A percentile compares a stretch with the other conserved stretches of the same genome.
Conservation (phyloP, 2,329 filamentous ascomycete genomes). For the Neospermospora avenae region DNA sequence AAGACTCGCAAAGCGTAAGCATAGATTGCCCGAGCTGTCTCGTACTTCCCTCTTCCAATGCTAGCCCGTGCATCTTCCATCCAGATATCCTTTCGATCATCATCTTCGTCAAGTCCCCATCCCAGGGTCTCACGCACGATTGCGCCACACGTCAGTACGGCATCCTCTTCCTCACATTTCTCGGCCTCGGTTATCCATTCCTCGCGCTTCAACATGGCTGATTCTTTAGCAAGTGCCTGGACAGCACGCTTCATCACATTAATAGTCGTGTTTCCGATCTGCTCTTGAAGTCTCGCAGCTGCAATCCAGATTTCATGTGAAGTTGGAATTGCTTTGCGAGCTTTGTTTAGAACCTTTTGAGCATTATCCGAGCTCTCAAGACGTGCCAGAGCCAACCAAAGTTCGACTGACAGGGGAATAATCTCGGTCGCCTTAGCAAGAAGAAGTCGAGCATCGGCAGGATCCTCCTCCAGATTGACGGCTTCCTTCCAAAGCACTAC, state of each 20-base stretch:
- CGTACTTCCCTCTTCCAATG: slow-evolving; percentile 77
- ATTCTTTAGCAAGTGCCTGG: slow-evolving; percentile 82
- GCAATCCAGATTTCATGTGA: slow-evolving; percentile 97
- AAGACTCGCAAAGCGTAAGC: slow-evolving; percentile 89
- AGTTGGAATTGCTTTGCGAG: slow-evolving; percentile 87
- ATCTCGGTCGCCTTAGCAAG: slow-evolving; percentile 94
- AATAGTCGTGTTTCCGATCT: slow-evolving; percentile 75
- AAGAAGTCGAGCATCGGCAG: slow-evolving; percentile 80
- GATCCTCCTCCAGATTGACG: slow-evolving; percentile 90
- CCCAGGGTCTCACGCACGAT: slow-evolving; percentile 92
- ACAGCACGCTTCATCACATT: slow-evolving; percentile 95
- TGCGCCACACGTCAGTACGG: slow-evolving; percentile 77
- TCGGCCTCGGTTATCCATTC: slow-evolving; percentile 97
- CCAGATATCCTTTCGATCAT: slow-evolving; percentile 94
- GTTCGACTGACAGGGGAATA: slow-evolving; percentile 86
- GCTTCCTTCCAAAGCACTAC: slow-evolving; percentile 98
- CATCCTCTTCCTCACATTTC: slow-evolving; percentile 89
- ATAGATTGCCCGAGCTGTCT: slow-evolving; percentile 91
- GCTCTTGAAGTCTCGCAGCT: slow-evolving; percentile 85
- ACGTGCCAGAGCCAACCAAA: slow-evolving; percentile 91
- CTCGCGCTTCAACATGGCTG: slow-evolving; percentile 94
- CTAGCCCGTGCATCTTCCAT: slow-evolving; percentile 86
- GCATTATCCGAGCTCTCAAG: slow-evolving; percentile 88
- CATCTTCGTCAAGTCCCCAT: slow-evolving; percentile 91
- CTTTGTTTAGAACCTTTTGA: slow-evolving; percentile 91